Percentiles rank a stretch among this genome's conserved stretches.
Evolutionary conservation across 805 yeast genomes (phyloP).

Genomic region (Starmerella potacharoeniae): DNA sequence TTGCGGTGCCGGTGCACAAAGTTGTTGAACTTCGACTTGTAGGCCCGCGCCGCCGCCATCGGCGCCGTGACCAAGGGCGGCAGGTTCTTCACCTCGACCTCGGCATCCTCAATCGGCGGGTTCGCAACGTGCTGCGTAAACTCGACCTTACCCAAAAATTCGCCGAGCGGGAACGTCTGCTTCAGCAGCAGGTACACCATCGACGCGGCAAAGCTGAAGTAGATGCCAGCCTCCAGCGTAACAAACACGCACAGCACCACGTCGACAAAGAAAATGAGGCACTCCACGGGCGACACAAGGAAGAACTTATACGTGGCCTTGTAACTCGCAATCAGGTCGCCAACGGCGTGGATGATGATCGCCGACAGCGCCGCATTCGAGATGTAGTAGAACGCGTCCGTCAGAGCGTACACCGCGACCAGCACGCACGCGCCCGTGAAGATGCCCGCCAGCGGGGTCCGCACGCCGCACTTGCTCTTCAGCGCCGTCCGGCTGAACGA

Average conservation of each 20-base stretch:
- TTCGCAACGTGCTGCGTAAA: slow-evolving; percentile 50
- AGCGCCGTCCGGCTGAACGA: slow-evolving; percentile 91
- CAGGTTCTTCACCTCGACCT: slow-evolving; percentile 2
- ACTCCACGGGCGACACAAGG: slow-evolving; percentile 63
- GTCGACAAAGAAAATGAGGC: slow-evolving; percentile 58
- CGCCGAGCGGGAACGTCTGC: slow-evolving; percentile 69
- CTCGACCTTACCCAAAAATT: slow-evolving; percentile 66
- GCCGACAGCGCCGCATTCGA: slow-evolving; percentile 84
- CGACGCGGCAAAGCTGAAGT: slow-evolving; percentile 81
- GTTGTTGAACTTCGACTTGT: not conserved
- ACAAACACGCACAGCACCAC: slow-evolving; percentile 66
- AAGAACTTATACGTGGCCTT: slow-evolving; percentile 45
- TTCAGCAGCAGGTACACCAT: slow-evolving; percentile 62
- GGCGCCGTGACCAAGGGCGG: not conserved
- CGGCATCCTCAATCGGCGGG: slow-evolving; percentile 39
- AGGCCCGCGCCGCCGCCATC: not conserved
- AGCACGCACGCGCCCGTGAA: slow-evolving; percentile 83
- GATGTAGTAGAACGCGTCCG: slow-evolving; percentile 74
- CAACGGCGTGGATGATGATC: slow-evolving; percentile 84
- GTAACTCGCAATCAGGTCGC: slow-evolving; percentile 61
- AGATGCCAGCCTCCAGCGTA: slow-evolving; percentile 77
- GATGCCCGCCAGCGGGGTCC: slow-evolving; percentile 87
- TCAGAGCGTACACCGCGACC: slow-evolving; percentile 73
- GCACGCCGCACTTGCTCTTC: slow-evolving; percentile 89
- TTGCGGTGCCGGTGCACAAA: not conserved